phyloP scores from a whole-genome alignment of 371 early-diverging fungal species.

The Mucor racemosus region DNA sequence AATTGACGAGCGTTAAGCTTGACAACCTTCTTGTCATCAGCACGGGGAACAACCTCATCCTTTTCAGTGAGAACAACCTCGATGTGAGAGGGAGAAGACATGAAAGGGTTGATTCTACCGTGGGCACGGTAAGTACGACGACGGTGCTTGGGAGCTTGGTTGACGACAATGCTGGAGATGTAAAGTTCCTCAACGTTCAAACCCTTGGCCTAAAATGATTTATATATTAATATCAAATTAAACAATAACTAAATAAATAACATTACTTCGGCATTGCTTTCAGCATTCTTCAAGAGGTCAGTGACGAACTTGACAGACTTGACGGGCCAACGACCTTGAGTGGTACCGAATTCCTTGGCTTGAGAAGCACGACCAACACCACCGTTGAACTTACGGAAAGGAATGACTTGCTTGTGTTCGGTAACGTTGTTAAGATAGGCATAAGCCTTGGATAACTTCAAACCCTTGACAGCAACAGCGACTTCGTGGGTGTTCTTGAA shows the following conservation, averaged over 20 bases:
- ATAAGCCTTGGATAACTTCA: slow-evolving; percentile 94
- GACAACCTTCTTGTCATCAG: slow-evolving; percentile 62
- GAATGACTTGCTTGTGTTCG: slow-evolving; percentile 96
- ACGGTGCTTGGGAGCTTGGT: slow-evolving; percentile 98
- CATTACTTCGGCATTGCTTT: slow-evolving; percentile 91
- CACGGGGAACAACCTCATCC: slow-evolving; percentile 78
- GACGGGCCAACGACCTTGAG: slow-evolving; percentile 98
- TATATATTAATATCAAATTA: not conserved
- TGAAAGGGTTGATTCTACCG: slow-evolving; percentile 98
- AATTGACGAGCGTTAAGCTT: slow-evolving; percentile 63
- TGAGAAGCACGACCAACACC: slow-evolving; percentile 97
- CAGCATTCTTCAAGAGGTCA: slow-evolving; percentile 94
- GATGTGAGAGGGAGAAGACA: slow-evolving; percentile 97
- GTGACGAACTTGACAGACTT: slow-evolving; percentile 93
- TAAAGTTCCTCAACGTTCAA: slow-evolving; percentile 86
- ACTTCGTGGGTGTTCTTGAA: slow-evolving; percentile 99
- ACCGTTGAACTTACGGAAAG: slow-evolving; percentile 96
- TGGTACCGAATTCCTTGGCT: slow-evolving; percentile 90
- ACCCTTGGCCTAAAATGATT: slow-evolving; percentile 76
- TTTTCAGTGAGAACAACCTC: slow-evolving; percentile 92
- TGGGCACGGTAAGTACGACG: slow-evolving; percentile 99
- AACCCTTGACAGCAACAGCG: slow-evolving; percentile 93
- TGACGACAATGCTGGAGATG: slow-evolving; percentile 96
- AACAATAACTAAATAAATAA: not conserved
- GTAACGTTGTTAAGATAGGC: slow-evolving; percentile 94